A percentile compares a stretch with the other conserved stretches of the same genome.
Evolutionary conservation across 345 rosid genomes (phyloP).

Genomic region (Camelina hispida): DNA sequence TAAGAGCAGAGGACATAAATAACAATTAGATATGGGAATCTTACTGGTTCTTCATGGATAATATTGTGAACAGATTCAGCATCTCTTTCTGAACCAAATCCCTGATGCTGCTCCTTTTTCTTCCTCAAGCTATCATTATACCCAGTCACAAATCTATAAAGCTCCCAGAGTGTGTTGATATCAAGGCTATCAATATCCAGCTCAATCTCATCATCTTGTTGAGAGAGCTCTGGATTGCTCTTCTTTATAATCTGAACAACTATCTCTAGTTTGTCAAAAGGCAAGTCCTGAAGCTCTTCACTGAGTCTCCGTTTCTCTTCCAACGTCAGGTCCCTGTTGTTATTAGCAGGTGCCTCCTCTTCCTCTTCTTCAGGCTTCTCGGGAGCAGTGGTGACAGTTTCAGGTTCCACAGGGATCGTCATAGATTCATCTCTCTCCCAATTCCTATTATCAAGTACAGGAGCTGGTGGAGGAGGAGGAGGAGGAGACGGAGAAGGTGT

Average conservation of each 20-base stretch:
- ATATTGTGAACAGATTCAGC: slow-evolving; percentile 49
- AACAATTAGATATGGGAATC: slow-evolving; percentile 24
- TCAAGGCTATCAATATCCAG: slow-evolving; percentile 86
- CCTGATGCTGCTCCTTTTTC: slow-evolving; percentile 57
- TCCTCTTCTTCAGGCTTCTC: slow-evolving; percentile 53
- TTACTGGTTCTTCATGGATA: slow-evolving; percentile 45
- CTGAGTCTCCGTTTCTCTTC: slow-evolving; percentile 88
- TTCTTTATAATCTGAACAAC: slow-evolving; percentile 87
- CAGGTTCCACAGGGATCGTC: slow-evolving; percentile 48
- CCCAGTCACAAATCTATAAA: slow-evolving; percentile 63
- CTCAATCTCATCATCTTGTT: slow-evolving; percentile 90
- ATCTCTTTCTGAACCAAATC: slow-evolving; percentile 47
- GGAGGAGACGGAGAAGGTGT: slow-evolving; percentile 36
- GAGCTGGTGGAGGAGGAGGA: slow-evolving; percentile 1
- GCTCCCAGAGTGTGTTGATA: slow-evolving; percentile 87
- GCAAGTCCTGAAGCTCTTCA: slow-evolving; percentile 68
- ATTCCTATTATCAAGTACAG: slow-evolving; percentile 27
- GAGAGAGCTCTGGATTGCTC: slow-evolving; percentile 74
- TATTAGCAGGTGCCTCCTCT: slow-evolving; percentile 47
- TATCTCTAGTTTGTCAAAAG: slow-evolving; percentile 73
- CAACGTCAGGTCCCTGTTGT: slow-evolving; percentile 64
- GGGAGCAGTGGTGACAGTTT: slow-evolving; percentile 33
- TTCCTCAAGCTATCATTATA: slow-evolving; percentile 58
- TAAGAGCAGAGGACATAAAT: slow-evolving; percentile 29
- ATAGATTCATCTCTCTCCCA: slow-evolving; percentile 56